Conservation (phyloP, 345 rosid genomes). For the Lagerstroemia speciosa region DNA sequence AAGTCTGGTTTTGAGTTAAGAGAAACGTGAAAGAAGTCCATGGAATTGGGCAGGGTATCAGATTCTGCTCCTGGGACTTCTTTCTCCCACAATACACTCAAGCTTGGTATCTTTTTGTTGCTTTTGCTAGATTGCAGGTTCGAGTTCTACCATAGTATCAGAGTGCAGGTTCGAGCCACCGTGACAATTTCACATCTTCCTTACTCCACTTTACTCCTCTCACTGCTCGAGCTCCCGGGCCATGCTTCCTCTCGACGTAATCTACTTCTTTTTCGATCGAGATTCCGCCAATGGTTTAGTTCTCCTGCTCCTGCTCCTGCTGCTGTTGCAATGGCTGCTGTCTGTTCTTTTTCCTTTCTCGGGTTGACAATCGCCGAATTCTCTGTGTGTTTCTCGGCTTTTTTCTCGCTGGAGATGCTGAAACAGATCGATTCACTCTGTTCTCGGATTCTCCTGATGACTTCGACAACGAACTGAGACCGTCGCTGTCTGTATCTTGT, state of each 20-base stretch:
- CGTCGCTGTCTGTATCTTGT: not conserved
- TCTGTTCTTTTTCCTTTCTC: too few species aligned
- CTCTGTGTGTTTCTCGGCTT: not conserved
- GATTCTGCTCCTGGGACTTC: conserved; percentile 17
- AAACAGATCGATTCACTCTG: not conserved
- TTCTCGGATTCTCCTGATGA: too few species aligned
- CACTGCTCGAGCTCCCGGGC: not conserved
- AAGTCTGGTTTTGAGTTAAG: not conserved
- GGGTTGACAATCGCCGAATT: not conserved
- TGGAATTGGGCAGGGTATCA: conserved; percentile 32
- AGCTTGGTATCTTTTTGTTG: conserved; percentile 37
- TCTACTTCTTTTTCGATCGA: not conserved
- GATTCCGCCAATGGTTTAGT: not conserved
- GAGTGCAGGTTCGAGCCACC: too few species aligned
- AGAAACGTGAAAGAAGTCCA: not conserved
- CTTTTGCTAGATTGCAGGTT: too few species aligned
- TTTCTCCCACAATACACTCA: conserved; percentile 9
- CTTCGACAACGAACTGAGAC: too few species aligned
- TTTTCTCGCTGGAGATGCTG: not conserved
- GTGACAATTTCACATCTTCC: too few species aligned
- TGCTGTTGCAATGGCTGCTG: not conserved
- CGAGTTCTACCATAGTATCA: too few species aligned
- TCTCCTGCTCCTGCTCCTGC: not conserved
- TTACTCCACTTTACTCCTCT: not conserved
- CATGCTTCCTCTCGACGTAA: too few species aligned